A percentile compares a stretch with the other conserved stretches of the same genome.
Conservation (phyloP, 1,284 basidiomycete species). For the Albatrellus sp. region DNA sequence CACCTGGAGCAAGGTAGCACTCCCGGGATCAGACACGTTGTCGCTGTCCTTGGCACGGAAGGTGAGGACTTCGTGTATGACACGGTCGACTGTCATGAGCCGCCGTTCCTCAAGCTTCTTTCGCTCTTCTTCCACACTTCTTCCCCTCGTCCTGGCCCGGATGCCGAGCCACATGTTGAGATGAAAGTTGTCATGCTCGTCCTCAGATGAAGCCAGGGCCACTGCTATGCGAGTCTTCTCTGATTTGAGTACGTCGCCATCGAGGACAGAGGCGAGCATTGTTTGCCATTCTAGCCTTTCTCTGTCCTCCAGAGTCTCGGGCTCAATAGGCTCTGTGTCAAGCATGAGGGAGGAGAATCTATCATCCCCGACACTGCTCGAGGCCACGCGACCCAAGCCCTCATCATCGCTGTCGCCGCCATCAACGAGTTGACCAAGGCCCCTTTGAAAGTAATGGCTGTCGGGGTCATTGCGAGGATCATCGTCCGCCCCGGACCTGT, state of each 20-base stretch:
- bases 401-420: slow-evolving; percentile 71
- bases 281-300: slow-evolving; percentile 91
- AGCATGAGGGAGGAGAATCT: slow-evolving; percentile 38
- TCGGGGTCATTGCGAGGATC: slow-evolving; percentile 65
- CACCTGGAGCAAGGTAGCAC: slow-evolving; percentile 59
- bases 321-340: slow-evolving; percentile 48
- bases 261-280: slow-evolving; percentile 85
- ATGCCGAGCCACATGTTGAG: slow-evolving; percentile 83
- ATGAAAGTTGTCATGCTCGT: slow-evolving; percentile 58
- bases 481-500: slow-evolving; percentile 51
- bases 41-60: slow-evolving; percentile 50
- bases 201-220: slow-evolving; percentile 51
- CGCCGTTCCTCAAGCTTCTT: slow-evolving; percentile 75
- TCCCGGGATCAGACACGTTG: slow-evolving; percentile 28
- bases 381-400: slow-evolving; percentile 31
- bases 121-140: slow-evolving; percentile 75
- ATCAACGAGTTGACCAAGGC: slow-evolving; percentile 58
- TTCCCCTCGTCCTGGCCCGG: slow-evolving; percentile 74
- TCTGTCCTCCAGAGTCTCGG: slow-evolving; percentile 56
- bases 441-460: slow-evolving; percentile 62
- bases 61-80: slow-evolving; percentile 72
- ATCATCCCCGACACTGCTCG: slow-evolving; percentile 34
- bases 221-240: slow-evolving; percentile 85
- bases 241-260: slow-evolving; percentile 85
- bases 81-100: slow-evolving; percentile 65